A percentile compares a stretch with the other conserved stretches of the same genome.
These are phyloP conservation scores for Colletotrichum melonis DNA, from an alignment of 2,329 filamentous ascomycete genomes.

Conservation along the genomic window DNA sequence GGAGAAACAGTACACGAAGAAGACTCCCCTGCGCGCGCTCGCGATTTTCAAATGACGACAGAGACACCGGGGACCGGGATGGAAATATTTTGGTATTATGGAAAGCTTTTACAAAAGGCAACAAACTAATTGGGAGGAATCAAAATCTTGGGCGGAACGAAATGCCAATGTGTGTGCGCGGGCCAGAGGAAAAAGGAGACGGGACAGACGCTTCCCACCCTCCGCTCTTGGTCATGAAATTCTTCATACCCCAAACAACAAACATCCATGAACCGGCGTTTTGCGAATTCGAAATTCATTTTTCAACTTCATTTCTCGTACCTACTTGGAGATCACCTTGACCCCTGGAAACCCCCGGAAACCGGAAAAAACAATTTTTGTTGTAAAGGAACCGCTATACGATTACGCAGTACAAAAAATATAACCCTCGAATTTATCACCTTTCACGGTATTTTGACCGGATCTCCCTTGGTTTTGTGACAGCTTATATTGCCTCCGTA, in stretches of 20 bases:
- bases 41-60: background rate
- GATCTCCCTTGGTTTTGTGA: background rate
- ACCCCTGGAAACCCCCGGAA: background rate
- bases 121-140: slow-evolving; percentile 1
- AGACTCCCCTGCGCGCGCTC: background rate
- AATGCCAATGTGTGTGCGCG: background rate
- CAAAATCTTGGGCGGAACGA: background rate
- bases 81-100: background rate
- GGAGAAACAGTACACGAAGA: background rate
- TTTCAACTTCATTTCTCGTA: slow-evolving; percentile 24
- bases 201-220: background rate
- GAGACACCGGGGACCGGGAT: no score
- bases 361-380: background rate
- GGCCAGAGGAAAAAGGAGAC: background rate
- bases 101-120: background rate
- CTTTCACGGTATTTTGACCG: background rate
- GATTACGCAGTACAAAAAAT: background rate
- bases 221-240: background rate
- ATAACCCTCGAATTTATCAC: background rate
- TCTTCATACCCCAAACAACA: slow-evolving; percentile 5
- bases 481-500: background rate
- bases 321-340: background rate
- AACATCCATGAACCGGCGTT: slow-evolving; percentile 31
- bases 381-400: background rate
- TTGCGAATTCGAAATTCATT: slow-evolving; percentile 16